Evolutionary conservation across 805 yeast species (phyloP).

Genomic region (Pichia membranifaciens): DNA sequence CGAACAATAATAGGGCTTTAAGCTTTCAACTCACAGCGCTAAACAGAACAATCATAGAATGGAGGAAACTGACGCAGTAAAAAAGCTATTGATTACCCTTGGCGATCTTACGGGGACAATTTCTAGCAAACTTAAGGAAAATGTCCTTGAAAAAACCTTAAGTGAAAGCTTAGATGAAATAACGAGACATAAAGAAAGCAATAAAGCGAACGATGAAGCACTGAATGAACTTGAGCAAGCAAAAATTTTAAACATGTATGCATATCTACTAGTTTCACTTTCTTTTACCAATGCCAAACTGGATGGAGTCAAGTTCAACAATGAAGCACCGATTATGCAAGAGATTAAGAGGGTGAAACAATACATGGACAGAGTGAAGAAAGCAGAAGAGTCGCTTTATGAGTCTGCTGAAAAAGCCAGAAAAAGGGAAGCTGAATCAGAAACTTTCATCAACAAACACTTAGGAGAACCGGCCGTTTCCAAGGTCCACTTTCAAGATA

Average conservation of each 20-base stretch:
- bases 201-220: too few species aligned
- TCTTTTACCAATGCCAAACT: conserved; percentile 56
- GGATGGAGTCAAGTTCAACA: conserved; percentile 47
- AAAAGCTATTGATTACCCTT: conserved; percentile 7
- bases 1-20: too few species aligned
- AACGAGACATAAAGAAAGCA: conserved; percentile 7
- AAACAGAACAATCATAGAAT: too few species aligned
- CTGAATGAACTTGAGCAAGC: conserved; percentile 25
- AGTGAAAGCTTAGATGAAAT: conserved; percentile 14
- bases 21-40: too few species aligned
- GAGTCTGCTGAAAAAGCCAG: conserved; percentile 24
- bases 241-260: conserved; percentile 31
- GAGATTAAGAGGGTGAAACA: conserved; percentile 62
- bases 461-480: conserved; percentile 46
- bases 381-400: conserved; percentile 27
- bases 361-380: conserved; percentile 58
- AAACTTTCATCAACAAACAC: conserved; percentile 28
- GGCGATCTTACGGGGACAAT: not conserved
- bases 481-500: conserved; percentile 43
- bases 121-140: not conserved
- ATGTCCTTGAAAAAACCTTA: conserved; percentile 11
- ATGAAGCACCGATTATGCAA: conserved; percentile 55
- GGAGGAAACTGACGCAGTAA: conserved; percentile 12
- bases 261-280: conserved; percentile 52
- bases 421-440: conserved; percentile 14